Conservation (phyloP, 768 basidiomycete genomes). For the Xerocomellus dryophilus region DNA sequence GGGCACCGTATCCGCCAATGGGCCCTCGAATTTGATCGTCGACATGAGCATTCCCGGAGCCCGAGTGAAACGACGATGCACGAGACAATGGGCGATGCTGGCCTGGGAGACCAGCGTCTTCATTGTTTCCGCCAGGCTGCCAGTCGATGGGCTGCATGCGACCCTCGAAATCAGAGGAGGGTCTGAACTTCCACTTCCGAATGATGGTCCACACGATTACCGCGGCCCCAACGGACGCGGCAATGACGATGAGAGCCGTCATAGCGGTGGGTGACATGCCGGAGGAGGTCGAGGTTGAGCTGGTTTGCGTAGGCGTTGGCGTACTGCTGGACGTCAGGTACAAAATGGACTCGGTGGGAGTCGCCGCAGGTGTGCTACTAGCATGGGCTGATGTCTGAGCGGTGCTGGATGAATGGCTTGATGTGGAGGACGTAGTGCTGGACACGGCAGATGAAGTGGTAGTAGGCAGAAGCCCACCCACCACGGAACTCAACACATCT, state of each 20-base stretch:
- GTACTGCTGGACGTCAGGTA: slow-evolving; percentile 17
- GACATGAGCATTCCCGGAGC: slow-evolving; percentile 36
- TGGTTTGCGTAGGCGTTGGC: slow-evolving; percentile 23
- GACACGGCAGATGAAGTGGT: slow-evolving; percentile 17
- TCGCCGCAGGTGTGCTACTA: slow-evolving; percentile 33
- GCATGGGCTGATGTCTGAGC: slow-evolving; percentile 11
- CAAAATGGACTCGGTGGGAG: slow-evolving; percentile 54
- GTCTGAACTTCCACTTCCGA: slow-evolving; percentile 88
- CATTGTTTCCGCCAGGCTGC: slow-evolving; percentile 58
- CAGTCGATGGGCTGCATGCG: slow-evolving; percentile 88
- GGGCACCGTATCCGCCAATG: slow-evolving; percentile 23
- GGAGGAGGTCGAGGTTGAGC: slow-evolving; percentile 27
- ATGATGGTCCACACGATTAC: slow-evolving; percentile 84
- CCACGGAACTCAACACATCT: slow-evolving; percentile 5
- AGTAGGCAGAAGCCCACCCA: slow-evolving; percentile 14
- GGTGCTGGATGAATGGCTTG: slow-evolving; percentile 14
- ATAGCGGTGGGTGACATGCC: slow-evolving; percentile 43
- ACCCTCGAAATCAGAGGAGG: slow-evolving; percentile 75
- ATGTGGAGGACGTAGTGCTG: slow-evolving; percentile 15
- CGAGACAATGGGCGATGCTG: slow-evolving; percentile 51
- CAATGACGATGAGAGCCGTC: slow-evolving; percentile 69
- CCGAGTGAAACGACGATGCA: slow-evolving; percentile 70
- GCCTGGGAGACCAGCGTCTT: slow-evolving; percentile 44
- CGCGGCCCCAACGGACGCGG: slow-evolving; percentile 61
- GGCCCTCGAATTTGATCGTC: slow-evolving; percentile 36